A percentile compares a stretch with the other conserved stretches of the same genome.
Conservation (phyloP, 805 yeast species). For the Saturnispora gosingensis region DNA sequence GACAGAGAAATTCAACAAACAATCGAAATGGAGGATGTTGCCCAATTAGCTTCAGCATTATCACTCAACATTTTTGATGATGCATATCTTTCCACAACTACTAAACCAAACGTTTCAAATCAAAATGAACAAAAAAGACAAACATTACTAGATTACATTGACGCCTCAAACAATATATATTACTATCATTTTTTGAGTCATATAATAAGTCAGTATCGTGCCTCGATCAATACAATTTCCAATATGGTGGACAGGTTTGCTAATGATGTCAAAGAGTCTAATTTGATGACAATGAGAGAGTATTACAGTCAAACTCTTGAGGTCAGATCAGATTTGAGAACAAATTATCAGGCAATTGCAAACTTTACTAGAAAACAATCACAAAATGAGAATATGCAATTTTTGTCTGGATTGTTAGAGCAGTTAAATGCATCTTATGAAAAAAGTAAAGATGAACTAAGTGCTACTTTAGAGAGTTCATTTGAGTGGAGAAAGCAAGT, state of each 20-base stretch:
- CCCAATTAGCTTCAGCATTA: background rate
- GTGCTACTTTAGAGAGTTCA: conserved; percentile 17
- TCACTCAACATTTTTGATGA: conserved; percentile 1
- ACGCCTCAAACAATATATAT: conserved; percentile 23
- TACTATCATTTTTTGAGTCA: conserved; percentile 24
- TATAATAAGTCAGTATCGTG: conserved; percentile 22
- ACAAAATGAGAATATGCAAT: conserved; percentile 23
- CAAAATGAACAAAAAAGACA: conserved; percentile 8
- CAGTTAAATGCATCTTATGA: conserved; percentile 23
- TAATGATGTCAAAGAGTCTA: conserved; percentile 23
- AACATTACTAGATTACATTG: conserved; percentile 22
- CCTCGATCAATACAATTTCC: conserved; percentile 21
- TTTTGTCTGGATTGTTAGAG: conserved; percentile 20
- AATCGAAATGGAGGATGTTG: conserved; percentile 2
- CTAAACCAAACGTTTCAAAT: conserved; percentile 1
- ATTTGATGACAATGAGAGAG: conserved; percentile 26
- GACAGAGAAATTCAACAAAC: conserved; percentile 18
- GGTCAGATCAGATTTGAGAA: conserved; percentile 19
- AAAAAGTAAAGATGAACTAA: conserved; percentile 16
- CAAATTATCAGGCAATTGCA: conserved; percentile 26
- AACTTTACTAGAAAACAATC: conserved; percentile 24
- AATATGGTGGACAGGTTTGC: conserved; percentile 22
- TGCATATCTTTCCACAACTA: conserved; percentile 5
- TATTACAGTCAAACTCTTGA: conserved; percentile 22
- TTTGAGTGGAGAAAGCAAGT: conserved; percentile 20